Evolutionary conservation across 208 protist genomes (phyloP), one percentile per base, ranked within the genome.

Genomic region (Tetramitus jugosus): DNA sequence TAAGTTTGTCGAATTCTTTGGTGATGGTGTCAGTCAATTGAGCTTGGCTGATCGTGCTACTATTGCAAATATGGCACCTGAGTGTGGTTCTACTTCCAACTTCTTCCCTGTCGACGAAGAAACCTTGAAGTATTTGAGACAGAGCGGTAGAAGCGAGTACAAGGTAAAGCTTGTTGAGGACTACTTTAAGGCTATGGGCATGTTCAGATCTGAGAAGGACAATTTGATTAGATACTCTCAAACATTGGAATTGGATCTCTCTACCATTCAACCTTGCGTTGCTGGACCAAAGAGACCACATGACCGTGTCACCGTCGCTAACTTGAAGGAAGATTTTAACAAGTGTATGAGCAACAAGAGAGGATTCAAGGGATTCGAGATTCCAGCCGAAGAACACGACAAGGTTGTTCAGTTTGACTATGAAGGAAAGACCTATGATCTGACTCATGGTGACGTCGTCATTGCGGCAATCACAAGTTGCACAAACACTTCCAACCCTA

Each of bases 1-100:
- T 68, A 97, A 96, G 83, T 97, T 97, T 80, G 95, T 98, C 4
- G 95, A 98, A 89, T 98, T 97, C 84, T 97, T 93, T 82, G 95
- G 95, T 62, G 85, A 87, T 33, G 94, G 93, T 80, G 90, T 96
- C 33, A 82, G 88, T 62, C 79, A 81, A 46, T 87, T 97, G 3
- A 95, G 93, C 29, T 81, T 97, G 14, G 91, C 93, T 8, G 94
- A 97, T 81, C 91, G 94, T 62, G 90, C 92, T 60, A 97, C 94
- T 20, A 87, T 97, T 69, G 91, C 93, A 33, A 97, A 97, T 86
- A 98, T 98, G 95, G 91, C 94, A n/a, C 94, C 93, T 40, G 94
- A 98, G 83, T 97, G 97, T 82, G 94, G 93, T 69, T 49, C 14
- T 17, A 49, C 14, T 49, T 49, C 14, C 14, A 49, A 49, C 76